Conservation (phyloP, 495 filamentous ascomycete species). For the Podospora sp. region DNA sequence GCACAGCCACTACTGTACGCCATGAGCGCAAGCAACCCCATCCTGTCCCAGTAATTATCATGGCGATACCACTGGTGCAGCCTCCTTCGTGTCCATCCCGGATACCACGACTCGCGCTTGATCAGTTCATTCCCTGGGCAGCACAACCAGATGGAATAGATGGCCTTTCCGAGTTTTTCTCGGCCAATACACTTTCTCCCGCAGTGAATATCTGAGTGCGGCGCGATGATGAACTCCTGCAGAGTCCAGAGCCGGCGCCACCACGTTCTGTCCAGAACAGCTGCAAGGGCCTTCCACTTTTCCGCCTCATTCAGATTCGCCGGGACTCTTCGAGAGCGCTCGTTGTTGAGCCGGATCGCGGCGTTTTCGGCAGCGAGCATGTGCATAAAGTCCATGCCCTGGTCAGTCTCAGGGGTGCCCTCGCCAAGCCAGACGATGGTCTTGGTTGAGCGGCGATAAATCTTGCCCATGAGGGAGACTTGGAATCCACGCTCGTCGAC, state of each 20-base stretch:
- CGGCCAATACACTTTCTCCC: background rate
- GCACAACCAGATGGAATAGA: background rate
- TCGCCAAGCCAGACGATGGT: constrained; percentile 2
- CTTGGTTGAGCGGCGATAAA: background rate
- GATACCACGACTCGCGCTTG: background rate
- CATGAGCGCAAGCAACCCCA: constrained; percentile 1
- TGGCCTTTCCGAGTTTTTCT: background rate
- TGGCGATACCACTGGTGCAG: background rate
- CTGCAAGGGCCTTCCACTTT: background rate
- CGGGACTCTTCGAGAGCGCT: background rate
- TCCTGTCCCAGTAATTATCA: background rate
- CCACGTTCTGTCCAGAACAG: background rate
- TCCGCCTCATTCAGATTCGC: background rate
- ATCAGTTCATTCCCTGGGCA: background rate
- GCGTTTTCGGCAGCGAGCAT: background rate
- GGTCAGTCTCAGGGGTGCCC: background rate
- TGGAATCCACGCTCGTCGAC: background rate
- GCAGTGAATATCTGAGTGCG: background rate
- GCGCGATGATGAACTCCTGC: constrained; percentile 6
- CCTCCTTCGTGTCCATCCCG: constrained; percentile 5
- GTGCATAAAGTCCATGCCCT: background rate
- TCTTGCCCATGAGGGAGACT: constrained; percentile 1
- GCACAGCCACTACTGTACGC: background rate
- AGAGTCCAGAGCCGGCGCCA: background rate
- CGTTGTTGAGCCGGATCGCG: background rate